phyloP scores from a whole-genome alignment of 2,329 filamentous ascomycete species.

The Bipolaris sorokiniana region DNA sequence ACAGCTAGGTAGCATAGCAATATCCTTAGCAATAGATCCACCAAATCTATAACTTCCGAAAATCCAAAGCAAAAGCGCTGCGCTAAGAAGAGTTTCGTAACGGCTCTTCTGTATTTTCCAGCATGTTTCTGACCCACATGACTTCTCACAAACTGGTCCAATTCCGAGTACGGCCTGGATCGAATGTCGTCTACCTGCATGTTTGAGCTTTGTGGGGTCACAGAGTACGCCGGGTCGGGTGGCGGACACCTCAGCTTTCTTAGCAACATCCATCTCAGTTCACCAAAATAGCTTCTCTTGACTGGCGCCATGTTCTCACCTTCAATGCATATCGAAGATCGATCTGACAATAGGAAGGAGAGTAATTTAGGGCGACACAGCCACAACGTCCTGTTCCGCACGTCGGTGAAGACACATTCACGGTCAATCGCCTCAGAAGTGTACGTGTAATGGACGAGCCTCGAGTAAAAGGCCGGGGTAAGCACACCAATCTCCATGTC shows the following conservation, averaged over 20 bases:
- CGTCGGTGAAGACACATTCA: conserved; percentile 58
- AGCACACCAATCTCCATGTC: conserved; percentile 64
- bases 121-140: conserved; percentile 17
- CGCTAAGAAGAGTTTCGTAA: conserved; percentile 52
- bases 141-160: conserved; percentile 49
- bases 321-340: conserved; percentile 47
- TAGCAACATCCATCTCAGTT: conserved; percentile 49
- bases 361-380: conserved; percentile 63
- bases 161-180: conserved; percentile 45
- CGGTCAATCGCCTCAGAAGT: conserved; percentile 67
- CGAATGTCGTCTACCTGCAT: conserved; percentile 47
- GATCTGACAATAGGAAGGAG: conserved; percentile 27
- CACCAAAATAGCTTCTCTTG: conserved; percentile 23
- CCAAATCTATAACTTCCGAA: conserved; percentile 63
- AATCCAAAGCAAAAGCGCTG: conserved; percentile 50
- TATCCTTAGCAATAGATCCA: conserved; percentile 74
- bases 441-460: conserved; percentile 68
- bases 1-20: conserved; percentile 52
- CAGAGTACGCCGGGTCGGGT: conserved; percentile 47
- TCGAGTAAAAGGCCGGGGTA: conserved; percentile 70
- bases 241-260: conserved; percentile 50
- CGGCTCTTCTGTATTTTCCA: conserved; percentile 46
- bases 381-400: conserved; percentile 65
- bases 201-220: conserved; percentile 18
- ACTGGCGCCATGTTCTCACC: background rate